Base-by-base conservation (phyloP, 495 filamentous ascomycete genomes). In the Penicillium angulare region DNA sequence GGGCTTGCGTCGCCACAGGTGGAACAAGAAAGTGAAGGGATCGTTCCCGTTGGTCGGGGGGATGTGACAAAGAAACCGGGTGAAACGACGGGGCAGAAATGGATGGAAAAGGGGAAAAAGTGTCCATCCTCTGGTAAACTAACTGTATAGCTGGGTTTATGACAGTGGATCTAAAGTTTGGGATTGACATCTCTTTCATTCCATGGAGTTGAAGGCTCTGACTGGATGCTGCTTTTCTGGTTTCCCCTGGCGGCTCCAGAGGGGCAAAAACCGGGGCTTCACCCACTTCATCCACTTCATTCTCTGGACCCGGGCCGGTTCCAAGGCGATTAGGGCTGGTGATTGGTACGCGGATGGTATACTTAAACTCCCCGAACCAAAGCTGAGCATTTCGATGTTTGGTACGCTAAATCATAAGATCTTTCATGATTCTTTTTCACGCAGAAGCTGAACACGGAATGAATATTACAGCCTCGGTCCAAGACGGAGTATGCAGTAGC, bases 41-140 rank as follows among this genome's bases (percentile, higher is more conserved):
- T 40, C 18, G 29, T 55, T 62, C 61, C 61, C 34, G 55, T 64
- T 64, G 48, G 61, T 49, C 47, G 51, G 45, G 38, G 49, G 34
- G 43, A 50, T 39, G 36, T 20, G 7, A 47, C 36, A 32, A 51
- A 24, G 43, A 42, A 35, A 55, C 46, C 48, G 53, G 41, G 36
- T 58, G 55, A 58, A 58, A 58, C 55, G 46, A 53, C 26, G 46
- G n/a, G n/a, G n/a, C 2, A 31, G 27, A 31, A 31, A 31, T 21
- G 39, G 29, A 15, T 6, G 21, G 23, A 27, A 24, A 24, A 32
- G 7, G 18, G 21, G 22, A 24, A 26, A 17, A 6, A 1, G 12
- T 41, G 15, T 8, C 10, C 13, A 18, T 39, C 9, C 31, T 9
- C 16, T 5, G 22, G 13, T 22, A 21, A 29, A 22, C 23, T 46